Evolutionary conservation across 805 yeast species (phyloP), one percentile per base, ranked within the genome.

Genomic region (Isabelozyma rhagii): DNA sequence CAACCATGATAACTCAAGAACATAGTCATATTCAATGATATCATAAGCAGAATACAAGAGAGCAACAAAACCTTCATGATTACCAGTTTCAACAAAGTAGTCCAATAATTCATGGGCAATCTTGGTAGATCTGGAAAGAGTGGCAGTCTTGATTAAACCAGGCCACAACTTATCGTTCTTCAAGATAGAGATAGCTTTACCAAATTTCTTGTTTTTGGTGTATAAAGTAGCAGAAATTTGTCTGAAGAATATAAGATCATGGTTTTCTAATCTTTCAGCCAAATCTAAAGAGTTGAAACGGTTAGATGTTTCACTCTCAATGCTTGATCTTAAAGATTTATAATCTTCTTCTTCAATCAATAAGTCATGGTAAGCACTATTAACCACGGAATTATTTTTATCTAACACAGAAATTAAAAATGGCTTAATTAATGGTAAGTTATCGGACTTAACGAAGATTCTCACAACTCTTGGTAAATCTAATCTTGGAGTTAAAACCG

Each of bases 291-390:
- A 88, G 68, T 94, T 97, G 72, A 86, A 94, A 68, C 94, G 83
- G 71, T 92, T 97, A 67, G 87, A 86, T 28, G 90, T 80, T 55
- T 72, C 78, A 51, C 67, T 72, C 53, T 93, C 98, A 55, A 93
- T 91, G 28, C 92, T 87, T 53, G 85, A 84, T 59, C 89, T 83
- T 67, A 94, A 79, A 15, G 97, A 85, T 71, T 90, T 89, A 78
- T 93, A 84, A 69, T 94, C 98, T 69, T 91, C 96, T 72, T 94
- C 98, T 75, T 94, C 99, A 56, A 94, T 90, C 73, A 94, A 80
- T 62, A 94, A 72, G 62, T 92, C 97, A 66, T 94, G 98, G 73
- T 93, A 93, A 11, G 98, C 98, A 61, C 86, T 84, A 72, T 94
- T 94, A 42, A 94, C 97, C 52, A 91, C 84, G 13, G 93, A 83